These are phyloP conservation scores for Zizania latifolia DNA, from an alignment of 176 grass and related monocot genomes.

Conservation along the genomic window DNA sequence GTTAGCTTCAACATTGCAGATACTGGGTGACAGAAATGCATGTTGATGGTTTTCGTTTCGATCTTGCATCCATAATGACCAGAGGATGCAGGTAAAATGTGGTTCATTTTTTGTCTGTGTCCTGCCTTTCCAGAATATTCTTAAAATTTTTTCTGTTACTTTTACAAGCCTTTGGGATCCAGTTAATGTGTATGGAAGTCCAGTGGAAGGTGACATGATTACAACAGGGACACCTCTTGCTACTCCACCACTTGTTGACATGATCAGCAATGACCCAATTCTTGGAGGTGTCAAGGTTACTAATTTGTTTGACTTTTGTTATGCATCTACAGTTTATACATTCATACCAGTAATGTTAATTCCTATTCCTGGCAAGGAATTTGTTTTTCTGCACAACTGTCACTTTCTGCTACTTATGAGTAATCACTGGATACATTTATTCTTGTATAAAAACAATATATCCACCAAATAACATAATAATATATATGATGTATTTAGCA, in stretches of 20 bases:
- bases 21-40: constrained; percentile 99
- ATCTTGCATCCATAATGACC: constrained; percentile 97
- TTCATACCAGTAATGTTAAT: constrained; percentile 6
- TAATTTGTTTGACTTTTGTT: not conserved
- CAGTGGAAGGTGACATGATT: constrained; percentile 56
- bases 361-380: not conserved
- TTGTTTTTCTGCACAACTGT: not conserved
- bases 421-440: not conserved
- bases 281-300: constrained; percentile 83
- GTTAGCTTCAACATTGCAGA: constrained; percentile 39
- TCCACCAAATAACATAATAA: not conserved
- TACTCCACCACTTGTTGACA: constrained; percentile 74
- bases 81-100: constrained; percentile 65
- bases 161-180: constrained; percentile 85
- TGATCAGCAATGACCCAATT: constrained; percentile 98
- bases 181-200: constrained; percentile 70
- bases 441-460: not conserved
- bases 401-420: not conserved
- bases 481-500: not conserved
- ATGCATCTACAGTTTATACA: not conserved
- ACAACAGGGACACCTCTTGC: constrained; percentile 74
- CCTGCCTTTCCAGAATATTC: constrained; percentile 9
- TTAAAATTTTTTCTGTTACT: constrained; percentile 11
- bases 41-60: constrained; percentile 96
- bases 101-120: not conserved